A percentile compares a stretch with the other conserved stretches of the same genome.
Evolutionary conservation across 768 basidiomycete genomes (phyloP).

Genomic region (Podaxis sp.): DNA sequence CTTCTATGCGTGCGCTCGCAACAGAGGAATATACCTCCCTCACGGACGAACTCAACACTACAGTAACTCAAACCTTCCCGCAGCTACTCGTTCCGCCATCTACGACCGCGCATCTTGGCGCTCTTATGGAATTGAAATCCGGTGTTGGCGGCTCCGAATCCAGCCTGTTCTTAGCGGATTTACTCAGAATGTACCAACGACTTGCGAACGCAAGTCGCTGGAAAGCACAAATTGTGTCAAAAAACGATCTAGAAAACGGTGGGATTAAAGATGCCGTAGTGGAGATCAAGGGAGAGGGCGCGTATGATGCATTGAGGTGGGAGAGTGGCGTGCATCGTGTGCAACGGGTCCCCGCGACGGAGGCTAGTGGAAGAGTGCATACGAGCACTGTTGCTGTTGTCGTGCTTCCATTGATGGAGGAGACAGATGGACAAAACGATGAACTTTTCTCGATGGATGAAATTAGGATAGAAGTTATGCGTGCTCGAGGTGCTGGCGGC

Average conservation of each 20-base stretch:
- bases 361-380: constrained; percentile 84
- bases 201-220: too few species aligned
- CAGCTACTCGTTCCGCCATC: constrained; percentile 73
- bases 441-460: constrained; percentile 82
- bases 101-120: constrained; percentile 62
- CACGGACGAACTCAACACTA: constrained; percentile 30
- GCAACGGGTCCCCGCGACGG: constrained; percentile 91
- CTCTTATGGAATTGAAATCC: constrained; percentile 87
- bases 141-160: constrained; percentile 93
- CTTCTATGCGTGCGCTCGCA: constrained; percentile 73
- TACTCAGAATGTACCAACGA: too few species aligned
- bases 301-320: constrained; percentile 79
- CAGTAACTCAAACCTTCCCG: constrained; percentile 56
- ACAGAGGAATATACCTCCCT: constrained; percentile 60
- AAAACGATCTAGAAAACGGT: constrained; percentile 57
- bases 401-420: constrained; percentile 79
- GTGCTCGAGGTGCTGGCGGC: constrained; percentile 94
- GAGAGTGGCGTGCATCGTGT: constrained; percentile 97
- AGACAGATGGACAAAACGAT: constrained; percentile 56
- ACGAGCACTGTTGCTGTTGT: constrained; percentile 89
- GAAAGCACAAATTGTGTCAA: constrained; percentile 44
- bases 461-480: constrained; percentile 91
- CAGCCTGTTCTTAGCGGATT: constrained; percentile 72
- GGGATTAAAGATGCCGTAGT: constrained; percentile 78
- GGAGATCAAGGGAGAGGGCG: constrained; percentile 75